These are phyloP conservation scores for Salix purpurea DNA, from an alignment of 345 rosid species.

Conservation along the genomic window DNA sequence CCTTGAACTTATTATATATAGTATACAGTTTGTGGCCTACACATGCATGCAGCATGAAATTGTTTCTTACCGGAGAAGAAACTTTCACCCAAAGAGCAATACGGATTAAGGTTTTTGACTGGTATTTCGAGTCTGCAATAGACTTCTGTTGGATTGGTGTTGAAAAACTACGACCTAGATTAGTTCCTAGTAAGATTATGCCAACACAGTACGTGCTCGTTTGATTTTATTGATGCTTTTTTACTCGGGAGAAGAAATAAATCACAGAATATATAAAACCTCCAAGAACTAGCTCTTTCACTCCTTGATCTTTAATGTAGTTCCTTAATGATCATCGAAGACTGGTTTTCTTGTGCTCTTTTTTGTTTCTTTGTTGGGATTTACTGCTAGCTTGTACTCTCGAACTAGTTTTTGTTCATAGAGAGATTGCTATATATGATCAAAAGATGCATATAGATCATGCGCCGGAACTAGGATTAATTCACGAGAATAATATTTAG, in stretches of 20 bases:
- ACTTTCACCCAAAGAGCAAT: not conserved
- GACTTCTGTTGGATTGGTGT: no score
- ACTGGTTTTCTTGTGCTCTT: not conserved
- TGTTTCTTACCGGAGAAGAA: not conserved
- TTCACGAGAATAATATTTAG: not conserved
- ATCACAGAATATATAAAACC: not conserved
- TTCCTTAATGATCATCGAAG: no score
- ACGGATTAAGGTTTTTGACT: not conserved
- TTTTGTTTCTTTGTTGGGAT: not conserved
- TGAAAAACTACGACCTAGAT: not conserved
- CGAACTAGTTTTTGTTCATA: not conserved
- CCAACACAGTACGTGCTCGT: not conserved
- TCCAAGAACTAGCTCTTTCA: not conserved
- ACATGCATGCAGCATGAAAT: not conserved
- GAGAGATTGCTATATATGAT: not conserved
- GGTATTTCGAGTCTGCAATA: not conserved
- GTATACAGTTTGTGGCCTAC: not conserved
- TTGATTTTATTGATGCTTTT: not conserved
- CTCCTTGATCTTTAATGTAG: no score
- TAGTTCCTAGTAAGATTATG: not conserved
- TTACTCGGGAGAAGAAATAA: not conserved
- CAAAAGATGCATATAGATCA: not conserved
- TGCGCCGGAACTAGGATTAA: not conserved
- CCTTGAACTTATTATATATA: not conserved
- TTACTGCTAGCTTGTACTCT: not conserved